A percentile compares a stretch with the other conserved stretches of the same genome.
These are phyloP conservation scores for Panaeolus cyanescens DNA, from an alignment of 768 basidiomycete genomes.

Conservation along the genomic window DNA sequence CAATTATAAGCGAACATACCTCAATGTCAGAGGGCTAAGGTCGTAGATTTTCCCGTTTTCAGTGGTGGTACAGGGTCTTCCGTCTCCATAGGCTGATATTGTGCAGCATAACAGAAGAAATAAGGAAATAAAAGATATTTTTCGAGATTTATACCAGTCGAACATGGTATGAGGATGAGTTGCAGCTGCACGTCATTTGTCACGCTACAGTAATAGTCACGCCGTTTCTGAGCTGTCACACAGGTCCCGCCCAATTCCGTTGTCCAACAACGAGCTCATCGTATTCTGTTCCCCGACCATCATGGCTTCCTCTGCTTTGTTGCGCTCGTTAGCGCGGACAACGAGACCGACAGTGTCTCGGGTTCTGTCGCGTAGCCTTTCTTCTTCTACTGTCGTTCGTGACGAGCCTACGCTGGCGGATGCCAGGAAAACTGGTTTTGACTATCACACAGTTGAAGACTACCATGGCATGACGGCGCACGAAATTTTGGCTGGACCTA, in stretches of 20 bases:
- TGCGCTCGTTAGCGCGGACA: slow-evolving; percentile 62
- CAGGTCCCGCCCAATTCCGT: slow-evolving; percentile 38
- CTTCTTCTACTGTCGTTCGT: slow-evolving; percentile 31
- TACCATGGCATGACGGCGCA: slow-evolving; percentile 77
- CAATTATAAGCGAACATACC: slow-evolving; percentile 37
- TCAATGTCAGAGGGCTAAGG: slow-evolving; percentile 59
- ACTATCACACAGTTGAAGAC: slow-evolving; percentile 81
- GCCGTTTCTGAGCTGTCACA: slow-evolving; percentile 22
- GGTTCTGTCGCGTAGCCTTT: slow-evolving; percentile 35
- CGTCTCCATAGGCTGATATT: slow-evolving; percentile 30
- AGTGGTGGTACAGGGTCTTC: slow-evolving; percentile 64
- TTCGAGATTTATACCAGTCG: neutral
- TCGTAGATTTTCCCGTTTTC: slow-evolving; percentile 65
- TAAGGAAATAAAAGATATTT: slow-evolving; percentile 5
- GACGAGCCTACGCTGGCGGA: slow-evolving; percentile 28
- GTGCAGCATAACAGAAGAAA: slow-evolving; percentile 12
- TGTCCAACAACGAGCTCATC: slow-evolving; percentile 21
- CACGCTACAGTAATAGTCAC: slow-evolving; percentile 5
- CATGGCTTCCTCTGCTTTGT: slow-evolving; percentile 63
- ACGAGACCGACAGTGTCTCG: slow-evolving; percentile 32
- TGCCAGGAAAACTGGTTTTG: slow-evolving; percentile 50
- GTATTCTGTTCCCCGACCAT: slow-evolving; percentile 27
- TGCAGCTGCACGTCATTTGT: neutral
- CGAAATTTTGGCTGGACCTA: slow-evolving; percentile 79
- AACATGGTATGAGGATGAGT: neutral